Evolutionary conservation across 495 filamentous ascomycete species (phyloP), one percentile per base, ranked within the genome.

Genomic region (Cercophora scortea): DNA sequence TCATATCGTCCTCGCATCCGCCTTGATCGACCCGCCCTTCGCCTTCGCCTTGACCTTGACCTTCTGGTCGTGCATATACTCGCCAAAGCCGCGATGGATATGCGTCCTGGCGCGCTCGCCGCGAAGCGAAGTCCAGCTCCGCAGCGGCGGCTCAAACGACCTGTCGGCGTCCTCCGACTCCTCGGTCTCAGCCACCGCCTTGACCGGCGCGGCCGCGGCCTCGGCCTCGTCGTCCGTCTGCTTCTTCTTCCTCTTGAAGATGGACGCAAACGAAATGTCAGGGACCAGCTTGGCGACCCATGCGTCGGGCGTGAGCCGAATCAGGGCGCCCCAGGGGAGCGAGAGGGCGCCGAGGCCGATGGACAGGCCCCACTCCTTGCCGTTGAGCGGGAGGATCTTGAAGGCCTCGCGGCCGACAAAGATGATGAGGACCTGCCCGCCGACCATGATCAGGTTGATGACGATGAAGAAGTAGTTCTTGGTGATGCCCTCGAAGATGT

Each of bases 401-500:
- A 92, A 90, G 8, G 89, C 87, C 16, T 69, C 68, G 55, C 79
- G 77, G 17, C 89, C 89, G 19, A 90, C 79, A 49, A 83, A 91
- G 49, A 91, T 77, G 58, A 92, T 92, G 64, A 89, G 79, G 56
- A 92, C 62, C 57, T 94, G 89, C 7, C 89, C 89, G 87, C 82
- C 89, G 50, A 95, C 69, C 73, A 95, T 96, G 61, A 95, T 81
- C 17, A 80, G 48, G 55, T 88, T 87, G 58, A 96, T 95, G 42
- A 75, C 70, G 49, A 92, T 78, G 71, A 95, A 96, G 73, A 90
- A 94, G 45, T 69, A 78, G 65, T 95, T 96, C 55, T 73, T 79
- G 43, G 73, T 75, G 25, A 95, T 79, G 15, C 89, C 89, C 56
- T 95, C 89, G 65, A 96, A 86, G 56, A 95, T 87, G 61, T 95